These are phyloP conservation scores for Polygonum aviculare DNA, from an alignment of 148 eudicot species.

Conservation along the genomic window DNA sequence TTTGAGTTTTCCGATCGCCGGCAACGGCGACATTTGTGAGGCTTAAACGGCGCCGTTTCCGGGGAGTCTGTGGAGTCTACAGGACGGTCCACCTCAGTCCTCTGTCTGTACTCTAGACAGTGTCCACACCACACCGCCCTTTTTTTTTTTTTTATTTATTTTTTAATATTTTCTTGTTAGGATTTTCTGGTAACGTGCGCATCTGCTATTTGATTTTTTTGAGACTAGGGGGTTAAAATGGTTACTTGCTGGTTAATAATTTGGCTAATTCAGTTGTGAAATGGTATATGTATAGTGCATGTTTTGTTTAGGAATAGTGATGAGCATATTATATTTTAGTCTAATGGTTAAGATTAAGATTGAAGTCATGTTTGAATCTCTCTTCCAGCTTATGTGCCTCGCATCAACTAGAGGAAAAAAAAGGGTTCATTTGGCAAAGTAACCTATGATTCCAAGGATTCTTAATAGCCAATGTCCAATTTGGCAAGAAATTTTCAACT, in stretches of 20 bases:
- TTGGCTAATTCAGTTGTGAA: not conserved
- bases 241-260: not conserved
- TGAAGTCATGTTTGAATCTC: constrained; percentile 2
- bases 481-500: not conserved
- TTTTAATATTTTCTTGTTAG: not conserved
- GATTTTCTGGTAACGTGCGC: not conserved
- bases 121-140: constrained; percentile 6
- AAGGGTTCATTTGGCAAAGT: not conserved
- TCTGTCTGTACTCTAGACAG: not conserved
- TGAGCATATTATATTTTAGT: not conserved
- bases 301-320: not conserved
- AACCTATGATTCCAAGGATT: not conserved
- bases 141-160: not conserved
- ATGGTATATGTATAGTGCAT: not conserved
- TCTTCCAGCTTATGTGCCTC: not conserved
- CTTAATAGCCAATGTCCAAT: not conserved
- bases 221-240: not conserved
- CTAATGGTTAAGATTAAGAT: not conserved
- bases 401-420: not conserved
- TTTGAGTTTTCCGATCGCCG: not conserved
- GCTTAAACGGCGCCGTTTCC: not conserved
- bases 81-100: not conserved
- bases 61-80: not conserved
- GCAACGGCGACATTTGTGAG: not conserved
- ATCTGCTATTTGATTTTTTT: not conserved